Conservation (phyloP, 768 basidiomycete species). For the Candolleomyces eurysporus region DNA sequence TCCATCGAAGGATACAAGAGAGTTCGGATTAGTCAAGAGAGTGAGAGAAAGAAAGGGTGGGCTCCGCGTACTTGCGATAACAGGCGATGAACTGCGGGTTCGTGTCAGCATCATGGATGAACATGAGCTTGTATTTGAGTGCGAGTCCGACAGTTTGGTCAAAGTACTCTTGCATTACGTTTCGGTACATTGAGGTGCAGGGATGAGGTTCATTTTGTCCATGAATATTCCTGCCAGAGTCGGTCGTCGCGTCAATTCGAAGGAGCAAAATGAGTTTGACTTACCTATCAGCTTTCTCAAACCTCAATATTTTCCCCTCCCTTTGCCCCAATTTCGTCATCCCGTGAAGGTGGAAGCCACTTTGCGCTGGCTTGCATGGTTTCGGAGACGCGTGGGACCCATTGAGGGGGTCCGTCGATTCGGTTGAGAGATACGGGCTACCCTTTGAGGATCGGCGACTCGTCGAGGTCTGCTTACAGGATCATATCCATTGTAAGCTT, state of each 20-base stretch:
- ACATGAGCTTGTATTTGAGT: conserved; percentile 77
- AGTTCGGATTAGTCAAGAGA: too few species aligned
- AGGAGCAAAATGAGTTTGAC: not conserved
- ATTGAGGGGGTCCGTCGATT: conserved; percentile 82
- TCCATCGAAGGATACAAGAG: not conserved
- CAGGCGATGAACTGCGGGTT: conserved; percentile 53
- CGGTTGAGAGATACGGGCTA: conserved; percentile 73
- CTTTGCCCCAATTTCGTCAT: conserved; percentile 37
- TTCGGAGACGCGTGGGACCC: conserved; percentile 74
- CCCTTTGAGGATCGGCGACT: conserved; percentile 62
- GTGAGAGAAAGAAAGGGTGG: not conserved
- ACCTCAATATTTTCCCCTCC: conserved; percentile 80
- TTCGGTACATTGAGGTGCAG: conserved; percentile 60
- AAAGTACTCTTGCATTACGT: conserved; percentile 59
- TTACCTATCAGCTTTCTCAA: too few species aligned
- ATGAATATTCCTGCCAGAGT: too few species aligned
- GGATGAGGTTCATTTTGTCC: conserved; percentile 84
- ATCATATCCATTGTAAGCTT: not conserved
- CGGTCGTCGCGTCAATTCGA: not conserved
- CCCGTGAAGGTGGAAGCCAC: conserved; percentile 42
- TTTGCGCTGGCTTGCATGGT: conserved; percentile 40
- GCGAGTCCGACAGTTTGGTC: conserved; percentile 63
- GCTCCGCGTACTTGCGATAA: conserved; percentile 21
- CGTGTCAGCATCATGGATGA: conserved; percentile 82
- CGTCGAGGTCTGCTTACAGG: conserved; percentile 66